Evolutionary conservation across 2,329 filamentous ascomycete genomes (phyloP).

Genomic region (Scedosporium minutisporum): DNA sequence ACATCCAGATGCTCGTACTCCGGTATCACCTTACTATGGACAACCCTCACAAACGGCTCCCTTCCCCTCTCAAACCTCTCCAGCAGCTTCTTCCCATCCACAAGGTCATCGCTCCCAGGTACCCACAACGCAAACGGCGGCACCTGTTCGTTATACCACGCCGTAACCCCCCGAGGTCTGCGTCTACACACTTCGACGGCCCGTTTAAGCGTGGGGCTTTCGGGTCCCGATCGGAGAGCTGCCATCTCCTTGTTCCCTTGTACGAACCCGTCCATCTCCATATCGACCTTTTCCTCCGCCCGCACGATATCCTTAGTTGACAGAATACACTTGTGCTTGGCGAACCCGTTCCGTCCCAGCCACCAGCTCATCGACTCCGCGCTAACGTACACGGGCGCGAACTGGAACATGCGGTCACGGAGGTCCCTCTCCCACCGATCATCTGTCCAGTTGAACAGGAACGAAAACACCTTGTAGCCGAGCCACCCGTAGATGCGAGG

Average conservation of each 20-base stretch:
- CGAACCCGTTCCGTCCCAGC: constrained; percentile 79
- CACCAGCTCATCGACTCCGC: constrained; percentile 93
- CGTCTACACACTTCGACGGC: constrained; percentile 2
- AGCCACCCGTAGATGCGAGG: constrained; percentile 65
- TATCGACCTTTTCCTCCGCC: constrained; percentile 46
- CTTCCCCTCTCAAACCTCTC: constrained; percentile 63
- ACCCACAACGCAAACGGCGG: constrained; percentile 88
- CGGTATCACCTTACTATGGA: constrained; percentile 73
- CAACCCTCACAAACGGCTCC: constrained; percentile 72
- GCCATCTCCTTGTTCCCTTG: constrained; percentile 9
- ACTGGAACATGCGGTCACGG: constrained; percentile 78
- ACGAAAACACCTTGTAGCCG: constrained; percentile 82
- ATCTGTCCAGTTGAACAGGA: constrained; percentile 84
- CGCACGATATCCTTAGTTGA: constrained; percentile 61
- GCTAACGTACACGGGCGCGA: constrained; percentile 82
- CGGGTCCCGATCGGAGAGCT: constrained; percentile 6
- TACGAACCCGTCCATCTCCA: constrained; percentile 7
- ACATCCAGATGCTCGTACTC: constrained; percentile 93
- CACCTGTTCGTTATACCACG: constrained; percentile 73
- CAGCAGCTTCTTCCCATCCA: constrained; percentile 69
- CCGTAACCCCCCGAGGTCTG: constrained; percentile 39
- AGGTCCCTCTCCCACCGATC: constrained; percentile 73
- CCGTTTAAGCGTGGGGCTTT: constrained; percentile 2
- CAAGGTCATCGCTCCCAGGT: constrained; percentile 70
- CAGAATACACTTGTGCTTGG: constrained; percentile 72